Base-by-base conservation (phyloP, 2,329 filamentous ascomycete genomes). In the Trichoderma oligosporum region DNA sequence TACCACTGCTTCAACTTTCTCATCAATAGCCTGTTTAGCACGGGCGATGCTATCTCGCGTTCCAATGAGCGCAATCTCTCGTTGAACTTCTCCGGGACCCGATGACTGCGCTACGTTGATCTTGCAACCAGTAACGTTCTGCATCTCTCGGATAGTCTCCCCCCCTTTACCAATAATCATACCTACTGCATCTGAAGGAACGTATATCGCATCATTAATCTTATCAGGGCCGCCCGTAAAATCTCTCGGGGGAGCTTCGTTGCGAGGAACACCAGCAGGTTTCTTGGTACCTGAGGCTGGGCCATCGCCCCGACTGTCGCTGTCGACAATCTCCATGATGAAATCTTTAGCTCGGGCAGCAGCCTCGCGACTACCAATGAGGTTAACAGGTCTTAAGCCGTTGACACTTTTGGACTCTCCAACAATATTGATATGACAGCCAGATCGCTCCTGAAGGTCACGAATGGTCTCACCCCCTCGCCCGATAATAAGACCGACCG, bases 121-220 rank as follows among this genome's bases (percentile, higher is more conserved):
- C 76, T 96, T 96, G 81, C 92, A 96, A 44, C 89, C 88, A 4
- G 90, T 94, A 29, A 78, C 82, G 67, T 85, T 87, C 72, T 96
- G 91, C 87, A 96, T 95, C 64, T 96, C 90, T 63, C 92, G 91
- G 69, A 96, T 96, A 0, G 91, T 95, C 75, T 96, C 91, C 62
- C 91, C 91, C 57, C 90, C 89, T 78, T 96, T 96, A 62, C 92
- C 91, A 60, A 96, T 96, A 63, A 96, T 96, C 91, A 96, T 96
- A 60, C 91, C 91, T 55, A 96, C 91, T 5, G 91, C 88, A 70
- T 96, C 91, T 20, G 91, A 93, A 11, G 91, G 91, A 8, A 96
- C 91, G 64, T 84, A 86, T 61, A 96, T 90, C 38, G 84, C 86
- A 67, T 96, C 90, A 66, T 87, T 91, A 66, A 88, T 81, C 76